Conservation (phyloP, 352 stramenopile genomes). For the Blastocystis sp. region DNA sequence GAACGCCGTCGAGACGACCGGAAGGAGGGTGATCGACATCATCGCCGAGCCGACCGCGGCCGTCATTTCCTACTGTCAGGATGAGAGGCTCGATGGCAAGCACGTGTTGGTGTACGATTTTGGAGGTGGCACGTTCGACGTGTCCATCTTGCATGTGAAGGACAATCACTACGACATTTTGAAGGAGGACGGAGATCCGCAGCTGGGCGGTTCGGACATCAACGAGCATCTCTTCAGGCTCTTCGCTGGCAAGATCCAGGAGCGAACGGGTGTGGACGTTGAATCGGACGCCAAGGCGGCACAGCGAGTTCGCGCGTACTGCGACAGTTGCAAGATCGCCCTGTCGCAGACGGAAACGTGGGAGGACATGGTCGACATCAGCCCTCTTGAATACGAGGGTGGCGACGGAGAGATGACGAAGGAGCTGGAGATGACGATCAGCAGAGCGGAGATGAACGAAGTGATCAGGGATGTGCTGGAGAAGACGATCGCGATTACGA, state of each 20-base stretch:
- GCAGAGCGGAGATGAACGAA: neutral
- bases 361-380: neutral
- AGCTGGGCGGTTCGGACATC: slow-evolving; percentile 86
- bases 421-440: neutral
- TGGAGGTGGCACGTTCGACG: slow-evolving; percentile 81
- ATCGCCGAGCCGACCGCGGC: slow-evolving; percentile 42
- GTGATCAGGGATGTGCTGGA: neutral
- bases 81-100: slow-evolving; percentile 24
- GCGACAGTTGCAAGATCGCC: neutral
- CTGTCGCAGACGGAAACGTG: neutral
- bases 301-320: neutral
- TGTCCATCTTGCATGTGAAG: slow-evolving; percentile 75
- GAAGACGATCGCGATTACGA: slow-evolving; percentile 10
- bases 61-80: neutral
- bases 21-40: neutral
- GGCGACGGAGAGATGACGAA: neutral
- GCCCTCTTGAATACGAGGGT: neutral
- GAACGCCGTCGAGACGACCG: neutral
- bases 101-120: slow-evolving; percentile 79
- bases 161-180: slow-evolving; percentile 77
- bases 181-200: slow-evolving; percentile 84
- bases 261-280: neutral
- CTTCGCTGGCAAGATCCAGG: neutral
- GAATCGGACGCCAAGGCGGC: neutral
- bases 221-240: slow-evolving; percentile 74